A percentile compares a stretch with the other conserved stretches of the same genome.
Evolutionary conservation across 139 green algal species (phyloP).

Genomic region (Picochlorum sp.): DNA sequence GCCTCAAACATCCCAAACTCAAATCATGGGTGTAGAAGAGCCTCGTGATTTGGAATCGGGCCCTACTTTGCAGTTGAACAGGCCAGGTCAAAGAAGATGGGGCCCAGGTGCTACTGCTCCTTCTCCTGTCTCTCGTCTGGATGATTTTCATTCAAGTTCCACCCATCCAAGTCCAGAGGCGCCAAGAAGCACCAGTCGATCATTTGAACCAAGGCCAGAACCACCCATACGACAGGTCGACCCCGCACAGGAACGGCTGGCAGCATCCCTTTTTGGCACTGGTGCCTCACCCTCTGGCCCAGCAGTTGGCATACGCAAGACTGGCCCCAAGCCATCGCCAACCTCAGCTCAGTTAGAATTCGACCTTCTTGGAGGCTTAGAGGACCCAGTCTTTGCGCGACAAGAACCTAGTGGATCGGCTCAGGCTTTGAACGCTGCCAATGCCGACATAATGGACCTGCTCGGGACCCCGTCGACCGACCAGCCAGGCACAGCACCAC

Average conservation of each 20-base stretch:
- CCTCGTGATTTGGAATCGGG: no score
- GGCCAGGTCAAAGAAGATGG: constrained; percentile 1
- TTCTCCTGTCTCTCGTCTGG: neutral
- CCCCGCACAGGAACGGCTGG: constrained; percentile 13
- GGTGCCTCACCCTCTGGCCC: neutral
- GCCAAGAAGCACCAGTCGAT: neutral
- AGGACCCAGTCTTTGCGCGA: no score
- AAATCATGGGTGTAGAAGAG: no score
- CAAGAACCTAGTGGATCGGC: no score
- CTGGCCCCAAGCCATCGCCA: no score
- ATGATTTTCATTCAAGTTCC: no score
- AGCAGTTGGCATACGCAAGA: neutral
- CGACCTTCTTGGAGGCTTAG: constrained; percentile 15
- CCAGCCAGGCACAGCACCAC: no score
- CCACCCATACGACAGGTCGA: neutral
- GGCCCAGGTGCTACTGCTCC: neutral
- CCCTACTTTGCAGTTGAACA: no score
- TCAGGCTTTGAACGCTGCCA: no score
- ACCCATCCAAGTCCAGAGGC: neutral
- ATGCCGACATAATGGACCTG: no score
- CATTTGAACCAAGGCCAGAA: neutral
- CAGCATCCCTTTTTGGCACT: constrained; percentile 24
- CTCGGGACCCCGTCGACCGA: no score
- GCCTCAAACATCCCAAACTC: no score
- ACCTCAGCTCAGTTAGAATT: neutral